phyloP scores from a whole-genome alignment of 495 filamentous ascomycete genomes.

The Cryomyces minteri region DNA sequence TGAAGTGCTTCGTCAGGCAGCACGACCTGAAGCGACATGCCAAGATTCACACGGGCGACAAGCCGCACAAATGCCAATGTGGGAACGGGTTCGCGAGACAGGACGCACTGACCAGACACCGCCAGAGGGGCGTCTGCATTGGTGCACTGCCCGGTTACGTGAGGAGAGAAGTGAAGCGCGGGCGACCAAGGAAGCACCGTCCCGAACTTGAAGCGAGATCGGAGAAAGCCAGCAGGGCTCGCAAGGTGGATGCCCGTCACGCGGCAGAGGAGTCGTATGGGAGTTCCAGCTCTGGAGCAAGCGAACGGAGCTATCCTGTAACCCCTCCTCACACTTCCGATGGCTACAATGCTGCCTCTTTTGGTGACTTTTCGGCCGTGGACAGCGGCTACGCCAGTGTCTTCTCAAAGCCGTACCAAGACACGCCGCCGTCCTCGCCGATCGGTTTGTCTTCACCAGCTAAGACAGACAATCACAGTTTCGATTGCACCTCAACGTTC shows the following conservation, averaged over 20 bases:
- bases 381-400: too few relatives aligned
- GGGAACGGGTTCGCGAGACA: conserved; percentile 83
- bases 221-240: conserved; percentile 15
- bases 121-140: conserved; percentile 86
- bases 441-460: too few relatives aligned
- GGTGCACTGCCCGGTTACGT: conserved; percentile 46
- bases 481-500: too few relatives aligned
- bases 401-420: too few relatives aligned
- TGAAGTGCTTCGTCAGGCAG: conserved; percentile 87
- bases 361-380: too few relatives aligned
- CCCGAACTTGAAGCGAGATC: conserved; percentile 17
- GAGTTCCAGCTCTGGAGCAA: too few relatives aligned
- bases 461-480: too few relatives aligned
- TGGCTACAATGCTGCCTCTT: too few relatives aligned
- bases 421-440: too few relatives aligned
- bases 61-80: conserved; percentile 81
- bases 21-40: conserved; percentile 94
- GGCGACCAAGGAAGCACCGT: conserved; percentile 23
- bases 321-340: too few relatives aligned
- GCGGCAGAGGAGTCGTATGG: too few relatives aligned
- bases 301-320: too few relatives aligned
- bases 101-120: conserved; percentile 84
- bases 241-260: neutral
- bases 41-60: conserved; percentile 87
- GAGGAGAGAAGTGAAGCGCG: conserved; percentile 17